A percentile compares a stretch with the other conserved stretches of the same genome.
Evolutionary conservation across 176 grass and related monocot species (phyloP).

Genomic region (Paspalum notatum): DNA sequence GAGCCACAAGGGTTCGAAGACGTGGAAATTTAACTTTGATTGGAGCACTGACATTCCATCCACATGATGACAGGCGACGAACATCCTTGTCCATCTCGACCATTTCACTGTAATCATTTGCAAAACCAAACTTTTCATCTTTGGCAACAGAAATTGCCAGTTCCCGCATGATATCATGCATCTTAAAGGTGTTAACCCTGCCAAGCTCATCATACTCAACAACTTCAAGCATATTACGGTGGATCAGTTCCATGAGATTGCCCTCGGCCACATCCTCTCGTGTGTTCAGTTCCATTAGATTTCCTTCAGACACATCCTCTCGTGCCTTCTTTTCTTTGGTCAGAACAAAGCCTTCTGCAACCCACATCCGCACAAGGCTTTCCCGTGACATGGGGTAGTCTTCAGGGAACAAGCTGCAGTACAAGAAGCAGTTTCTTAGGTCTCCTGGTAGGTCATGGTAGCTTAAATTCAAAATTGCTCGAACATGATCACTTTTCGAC

Average conservation of each 20-base stretch:
- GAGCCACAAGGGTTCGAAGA: neutral
- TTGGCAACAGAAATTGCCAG: slow-evolving; percentile 41
- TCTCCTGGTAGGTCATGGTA: neutral
- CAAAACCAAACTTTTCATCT: slow-evolving; percentile 37
- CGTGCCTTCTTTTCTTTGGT: slow-evolving; percentile 16
- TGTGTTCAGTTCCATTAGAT: slow-evolving; percentile 46
- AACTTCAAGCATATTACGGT: slow-evolving; percentile 51
- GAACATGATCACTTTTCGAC: slow-evolving; percentile 23
- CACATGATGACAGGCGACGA: slow-evolving; percentile 34
- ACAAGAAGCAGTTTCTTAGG: slow-evolving; percentile 55
- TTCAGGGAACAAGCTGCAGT: slow-evolving; percentile 54
- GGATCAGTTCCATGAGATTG: slow-evolving; percentile 48
- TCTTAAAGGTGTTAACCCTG: slow-evolving; percentile 34
- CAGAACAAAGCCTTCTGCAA: slow-evolving; percentile 52
- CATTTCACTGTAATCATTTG: slow-evolving; percentile 14
- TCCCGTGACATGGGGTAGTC: slow-evolving; percentile 44
- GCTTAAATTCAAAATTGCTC: slow-evolving; percentile 1
- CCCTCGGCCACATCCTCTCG: slow-evolving; percentile 55
- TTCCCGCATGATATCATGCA: slow-evolving; percentile 56
- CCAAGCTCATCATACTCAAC: slow-evolving; percentile 24
- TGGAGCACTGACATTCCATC: slow-evolving; percentile 10
- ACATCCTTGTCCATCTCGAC: neutral
- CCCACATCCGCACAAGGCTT: slow-evolving; percentile 53
- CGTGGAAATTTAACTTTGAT: neutral
- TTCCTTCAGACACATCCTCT: slow-evolving; percentile 54